phyloP scores from a whole-genome alignment of 2,329 filamentous ascomycete genomes.

The Trichophyton simii region DNA sequence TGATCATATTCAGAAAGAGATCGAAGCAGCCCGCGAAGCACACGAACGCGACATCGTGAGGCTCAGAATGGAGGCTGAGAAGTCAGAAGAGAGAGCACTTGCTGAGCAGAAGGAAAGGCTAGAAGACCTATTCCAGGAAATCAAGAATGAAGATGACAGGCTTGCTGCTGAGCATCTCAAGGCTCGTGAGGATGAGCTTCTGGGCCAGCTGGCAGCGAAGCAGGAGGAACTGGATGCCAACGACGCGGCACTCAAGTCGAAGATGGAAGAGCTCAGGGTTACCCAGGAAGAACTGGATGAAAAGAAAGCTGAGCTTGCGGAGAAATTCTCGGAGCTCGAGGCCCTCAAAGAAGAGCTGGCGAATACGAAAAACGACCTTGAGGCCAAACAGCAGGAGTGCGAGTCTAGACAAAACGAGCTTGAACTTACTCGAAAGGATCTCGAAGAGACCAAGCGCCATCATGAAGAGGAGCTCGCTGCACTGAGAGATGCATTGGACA shows the following conservation, averaged over 20 bases:
- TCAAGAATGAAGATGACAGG: slow-evolving; percentile 32
- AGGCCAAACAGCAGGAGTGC: slow-evolving; percentile 14
- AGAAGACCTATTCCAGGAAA: slow-evolving; percentile 38
- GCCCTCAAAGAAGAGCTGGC: slow-evolving; percentile 20
- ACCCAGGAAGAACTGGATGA: slow-evolving; percentile 19
- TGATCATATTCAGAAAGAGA: slow-evolving; percentile 25
- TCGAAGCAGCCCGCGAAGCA: slow-evolving; percentile 26
- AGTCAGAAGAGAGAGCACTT: slow-evolving; percentile 23
- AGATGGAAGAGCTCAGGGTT: slow-evolving; percentile 10
- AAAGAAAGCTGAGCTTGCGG: slow-evolving; percentile 15
- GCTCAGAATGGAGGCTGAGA: slow-evolving; percentile 31
- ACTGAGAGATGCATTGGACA: slow-evolving; percentile 12
- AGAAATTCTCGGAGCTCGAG: slow-evolving; percentile 15
- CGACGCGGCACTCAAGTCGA: slow-evolving; percentile 16
- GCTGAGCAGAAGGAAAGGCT: slow-evolving; percentile 34
- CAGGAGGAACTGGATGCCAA: slow-evolving; percentile 18
- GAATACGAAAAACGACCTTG: slow-evolving; percentile 22
- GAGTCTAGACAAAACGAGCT: slow-evolving; percentile 15
- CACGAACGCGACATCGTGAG: slow-evolving; percentile 33
- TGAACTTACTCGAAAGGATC: slow-evolving; percentile 19
- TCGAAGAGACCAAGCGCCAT: slow-evolving; percentile 21
- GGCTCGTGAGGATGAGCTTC: slow-evolving; percentile 33
- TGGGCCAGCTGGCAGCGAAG: slow-evolving; percentile 26
- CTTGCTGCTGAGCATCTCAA: slow-evolving; percentile 27
- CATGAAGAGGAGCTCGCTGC: slow-evolving; percentile 15